These are phyloP conservation scores for Candida dendrica DNA, from an alignment of 805 yeast genomes.

Conservation along the genomic window DNA sequence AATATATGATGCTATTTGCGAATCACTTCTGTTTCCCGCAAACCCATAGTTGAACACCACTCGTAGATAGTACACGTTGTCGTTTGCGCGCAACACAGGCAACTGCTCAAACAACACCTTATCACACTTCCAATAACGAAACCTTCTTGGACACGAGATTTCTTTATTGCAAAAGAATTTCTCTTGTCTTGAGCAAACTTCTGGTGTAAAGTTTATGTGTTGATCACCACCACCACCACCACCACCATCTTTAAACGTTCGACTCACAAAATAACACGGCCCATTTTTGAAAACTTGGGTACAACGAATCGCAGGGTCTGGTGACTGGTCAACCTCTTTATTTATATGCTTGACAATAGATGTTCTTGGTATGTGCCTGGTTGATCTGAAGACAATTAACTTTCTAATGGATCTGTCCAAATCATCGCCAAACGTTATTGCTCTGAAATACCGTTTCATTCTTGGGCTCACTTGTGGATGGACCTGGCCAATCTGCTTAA, in stretches of 20 bases:
- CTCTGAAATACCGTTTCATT: too few species aligned
- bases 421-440: not conserved
- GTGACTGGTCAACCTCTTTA: not conserved
- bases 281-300: not conserved
- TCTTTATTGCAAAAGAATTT: not conserved
- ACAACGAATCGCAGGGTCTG: not conserved
- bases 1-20: not conserved
- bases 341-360: too few species aligned
- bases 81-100: not conserved
- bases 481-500: not conserved
- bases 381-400: not conserved
- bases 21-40: not conserved
- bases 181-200: not conserved
- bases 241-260: not conserved
- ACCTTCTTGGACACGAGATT: not conserved
- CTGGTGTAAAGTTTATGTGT: not conserved
- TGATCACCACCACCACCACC: too few species aligned
- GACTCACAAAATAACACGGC: not conserved
- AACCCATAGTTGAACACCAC: not conserved
- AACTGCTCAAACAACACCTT: not conserved
- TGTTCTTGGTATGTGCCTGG: not conserved
- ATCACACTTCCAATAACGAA: not conserved
- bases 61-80: not conserved
- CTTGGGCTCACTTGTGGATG: not conserved
- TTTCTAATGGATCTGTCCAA: not conserved